These are phyloP conservation scores for Musa acuminata DNA, from an alignment of 176 grass and related monocot species.

Conservation along the genomic window DNA sequence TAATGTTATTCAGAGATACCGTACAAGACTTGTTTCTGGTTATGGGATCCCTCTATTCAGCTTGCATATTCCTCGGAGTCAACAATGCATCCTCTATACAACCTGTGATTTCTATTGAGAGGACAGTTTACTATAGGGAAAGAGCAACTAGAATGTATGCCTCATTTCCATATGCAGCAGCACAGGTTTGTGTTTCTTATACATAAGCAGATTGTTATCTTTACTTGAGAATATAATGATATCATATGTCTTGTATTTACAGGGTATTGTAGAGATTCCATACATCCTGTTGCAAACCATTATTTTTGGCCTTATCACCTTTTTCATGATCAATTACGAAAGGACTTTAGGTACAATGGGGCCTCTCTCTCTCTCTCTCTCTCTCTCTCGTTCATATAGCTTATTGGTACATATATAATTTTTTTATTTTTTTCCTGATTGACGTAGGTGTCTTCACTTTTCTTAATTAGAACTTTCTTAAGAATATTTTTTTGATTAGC, in stretches of 20 bases:
- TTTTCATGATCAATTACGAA: constrained; percentile 81
- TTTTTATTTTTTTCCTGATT: no score
- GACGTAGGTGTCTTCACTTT: neutral
- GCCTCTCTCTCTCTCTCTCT: neutral
- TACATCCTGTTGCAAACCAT: constrained; percentile 50
- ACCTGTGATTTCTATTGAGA: constrained; percentile 61
- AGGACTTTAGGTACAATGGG: constrained; percentile 34
- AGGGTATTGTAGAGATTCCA: constrained; percentile 73
- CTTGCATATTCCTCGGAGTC: constrained; percentile 61
- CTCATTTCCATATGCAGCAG: constrained; percentile 58
- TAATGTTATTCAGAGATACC: constrained; percentile 39
- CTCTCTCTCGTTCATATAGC: no score
- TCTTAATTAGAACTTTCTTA: no score
- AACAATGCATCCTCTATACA: constrained; percentile 61
- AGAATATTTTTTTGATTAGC: no score
- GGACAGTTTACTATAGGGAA: constrained; percentile 65
- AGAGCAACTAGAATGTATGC: constrained; percentile 60
- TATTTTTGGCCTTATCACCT: constrained; percentile 65
- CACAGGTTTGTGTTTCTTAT: constrained; percentile 37
- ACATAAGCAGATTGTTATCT: neutral
- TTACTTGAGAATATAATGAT: neutral
- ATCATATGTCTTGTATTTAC: constrained; percentile 16
- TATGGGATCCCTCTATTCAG: constrained; percentile 59
- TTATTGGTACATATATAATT: no score
- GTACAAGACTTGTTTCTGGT: constrained; percentile 43